Conservation (phyloP, 2,329 filamentous ascomycete genomes). For the Arthroderma sp. region DNA sequence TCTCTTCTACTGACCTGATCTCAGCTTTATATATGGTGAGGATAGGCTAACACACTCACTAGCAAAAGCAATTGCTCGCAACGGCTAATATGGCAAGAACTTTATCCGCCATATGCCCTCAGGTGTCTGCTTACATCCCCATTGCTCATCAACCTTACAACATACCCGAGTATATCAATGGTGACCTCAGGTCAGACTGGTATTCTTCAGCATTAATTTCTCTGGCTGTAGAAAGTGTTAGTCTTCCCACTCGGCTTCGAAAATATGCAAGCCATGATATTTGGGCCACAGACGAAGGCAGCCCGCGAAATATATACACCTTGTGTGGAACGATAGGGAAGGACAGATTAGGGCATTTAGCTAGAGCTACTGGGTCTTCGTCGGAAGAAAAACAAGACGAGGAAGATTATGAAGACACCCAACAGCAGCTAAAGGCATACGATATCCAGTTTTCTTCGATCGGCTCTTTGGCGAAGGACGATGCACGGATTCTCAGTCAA, state of each 20-base stretch:
- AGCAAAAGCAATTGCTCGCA: conserved; percentile 48
- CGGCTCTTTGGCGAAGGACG: conserved; percentile 12
- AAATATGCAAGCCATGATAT: conserved; percentile 25
- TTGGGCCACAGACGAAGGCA: conserved; percentile 43
- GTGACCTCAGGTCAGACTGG: conserved; percentile 60
- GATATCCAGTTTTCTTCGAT: conserved; percentile 29
- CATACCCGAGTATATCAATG: conserved; percentile 43
- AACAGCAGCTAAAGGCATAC: conserved; percentile 17
- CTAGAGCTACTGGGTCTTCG: too few species aligned
- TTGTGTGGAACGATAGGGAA: conserved; percentile 51
- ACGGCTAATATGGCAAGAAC: conserved; percentile 63
- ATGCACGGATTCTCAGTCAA: conserved; percentile 24
- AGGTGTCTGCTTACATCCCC: conserved; percentile 67
- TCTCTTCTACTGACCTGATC: conserved; percentile 1
- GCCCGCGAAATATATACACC: conserved; percentile 66
- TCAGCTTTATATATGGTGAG: too few species aligned
- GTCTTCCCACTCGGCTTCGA: conserved; percentile 53
- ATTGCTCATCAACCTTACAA: conserved; percentile 48
- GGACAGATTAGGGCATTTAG: neutral
- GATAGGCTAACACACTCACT: neutral
- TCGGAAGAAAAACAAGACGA: conserved; percentile 2
- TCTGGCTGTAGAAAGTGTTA: conserved; percentile 64
- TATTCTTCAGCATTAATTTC: conserved; percentile 64
- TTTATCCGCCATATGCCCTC: conserved; percentile 52
- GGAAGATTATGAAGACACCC: conserved; percentile 2